Percentiles rank a stretch among this genome's conserved stretches.
phyloP scores from a whole-genome alignment of 73 alveolate species.

The Stentor coeruleus region DNA sequence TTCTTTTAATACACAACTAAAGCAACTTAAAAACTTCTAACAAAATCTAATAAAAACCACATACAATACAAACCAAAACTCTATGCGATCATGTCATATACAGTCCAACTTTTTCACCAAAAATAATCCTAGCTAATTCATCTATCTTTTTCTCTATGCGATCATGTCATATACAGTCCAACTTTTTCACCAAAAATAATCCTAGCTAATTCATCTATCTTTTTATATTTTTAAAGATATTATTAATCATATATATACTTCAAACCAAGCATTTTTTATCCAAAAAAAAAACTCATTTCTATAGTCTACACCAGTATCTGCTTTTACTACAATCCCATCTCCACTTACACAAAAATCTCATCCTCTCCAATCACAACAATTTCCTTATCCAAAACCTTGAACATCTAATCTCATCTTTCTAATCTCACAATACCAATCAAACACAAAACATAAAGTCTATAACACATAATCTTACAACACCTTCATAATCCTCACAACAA shows the following conservation, averaged over 20 bases:
- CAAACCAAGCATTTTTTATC: too few relatives aligned
- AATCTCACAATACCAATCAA: background rate
- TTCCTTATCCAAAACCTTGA: background rate
- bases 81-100: background rate
- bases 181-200: too few relatives aligned
- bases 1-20: too few relatives aligned
- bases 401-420: background rate
- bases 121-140: background rate
- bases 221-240: too few relatives aligned
- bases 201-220: too few relatives aligned
- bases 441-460: background rate
- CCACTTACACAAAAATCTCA: conserved; percentile 16
- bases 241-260: too few relatives aligned
- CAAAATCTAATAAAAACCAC: too few relatives aligned
- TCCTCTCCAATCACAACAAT: conserved; percentile 5
- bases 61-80: conserved; percentile 23
- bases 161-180: background rate
- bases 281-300: background rate
- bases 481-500: background rate
- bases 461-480: background rate
- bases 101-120: conserved; percentile 39
- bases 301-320: background rate
- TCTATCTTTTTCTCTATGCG: background rate
- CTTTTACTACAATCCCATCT: background rate
- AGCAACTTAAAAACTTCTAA: too few relatives aligned